Base-by-base conservation (phyloP, 352 stramenopile genomes). In the Saprolegnia diclina region DNA sequence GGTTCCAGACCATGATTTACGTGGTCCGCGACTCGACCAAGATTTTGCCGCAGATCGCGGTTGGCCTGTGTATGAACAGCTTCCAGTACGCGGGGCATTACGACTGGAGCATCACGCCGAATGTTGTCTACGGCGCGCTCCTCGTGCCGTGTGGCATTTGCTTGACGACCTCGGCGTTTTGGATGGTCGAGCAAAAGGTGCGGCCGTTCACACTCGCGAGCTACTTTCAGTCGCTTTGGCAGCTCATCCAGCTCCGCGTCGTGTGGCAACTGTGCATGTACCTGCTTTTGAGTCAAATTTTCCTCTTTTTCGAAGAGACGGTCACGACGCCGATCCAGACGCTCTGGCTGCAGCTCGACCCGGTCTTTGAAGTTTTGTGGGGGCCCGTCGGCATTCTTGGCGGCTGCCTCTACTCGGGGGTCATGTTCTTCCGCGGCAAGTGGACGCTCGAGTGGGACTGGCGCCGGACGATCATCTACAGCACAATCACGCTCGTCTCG, bases 261-360 rank as follows among this genome's bases (percentile, higher is more conserved):
- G 74, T 90, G 29, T 88, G 82, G 45, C 79, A 89, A 74, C 73
- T 89, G 6, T 74, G 72, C 7, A 72, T 74, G 10, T 90, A 89
- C 74, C 81, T 84, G 50, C 86, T 88, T 67, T 81, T 88, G 69
- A 81, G 77, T 0, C 74, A 74, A 0, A 71, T 90, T 6, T 84
- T 85, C 57, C 77, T 82, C 56, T 84, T 74, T 56, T 88, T 90
- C 61, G 87, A 83, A 63, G 82, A 78, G 40, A 79, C 85, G 13
- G 74, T 75, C 0, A 81, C 73, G 13, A 82, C 67, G 29, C 69
- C 76, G 3, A 85, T 89, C 19, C 35, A 65, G 6, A 90, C 81
- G 26, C 82, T 80, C 72, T 82, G 81, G 19, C 71, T 92, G 52
- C 83, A 92, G 73, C 87, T 88, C 37, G 80, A 92, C 73, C 80